phyloP scores from a whole-genome alignment of 1,284 basidiomycete genomes.

The Agaricales sp. region DNA sequence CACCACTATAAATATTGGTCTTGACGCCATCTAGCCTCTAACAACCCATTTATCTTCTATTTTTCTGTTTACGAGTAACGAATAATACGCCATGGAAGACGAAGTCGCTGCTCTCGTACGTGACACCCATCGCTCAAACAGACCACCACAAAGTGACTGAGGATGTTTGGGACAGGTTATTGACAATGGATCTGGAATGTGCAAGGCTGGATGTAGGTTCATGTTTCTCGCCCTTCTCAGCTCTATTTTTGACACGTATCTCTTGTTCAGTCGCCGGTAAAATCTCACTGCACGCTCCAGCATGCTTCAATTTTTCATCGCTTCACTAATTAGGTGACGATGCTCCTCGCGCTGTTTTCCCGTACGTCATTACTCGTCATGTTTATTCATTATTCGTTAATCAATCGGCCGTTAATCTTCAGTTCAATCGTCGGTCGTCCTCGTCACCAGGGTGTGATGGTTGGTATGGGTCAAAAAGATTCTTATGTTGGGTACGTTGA shows the following conservation, averaged over 20 bases:
- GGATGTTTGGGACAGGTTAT: conserved; percentile 9
- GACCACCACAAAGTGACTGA: background rate
- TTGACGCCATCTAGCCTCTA: background rate
- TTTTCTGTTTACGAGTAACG: background rate
- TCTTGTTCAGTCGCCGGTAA: background rate
- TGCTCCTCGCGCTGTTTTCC: conserved; percentile 1
- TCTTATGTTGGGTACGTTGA: conserved; percentile 57
- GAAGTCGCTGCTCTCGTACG: conserved; percentile 13
- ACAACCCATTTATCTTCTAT: background rate
- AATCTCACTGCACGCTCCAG: background rate
- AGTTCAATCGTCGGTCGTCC: conserved; percentile 89
- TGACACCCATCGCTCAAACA: background rate
- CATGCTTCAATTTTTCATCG: background rate
- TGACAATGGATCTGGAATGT: conserved; percentile 16
- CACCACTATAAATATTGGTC: background rate
- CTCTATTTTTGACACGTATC: background rate
- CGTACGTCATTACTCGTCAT: background rate
- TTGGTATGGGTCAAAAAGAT: conserved; percentile 82
- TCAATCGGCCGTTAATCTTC: conserved; percentile 26
- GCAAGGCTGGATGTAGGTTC: conserved; percentile 15
- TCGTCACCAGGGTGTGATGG: conserved; percentile 91
- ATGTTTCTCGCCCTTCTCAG: background rate
- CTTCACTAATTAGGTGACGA: background rate
- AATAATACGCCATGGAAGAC: conserved; percentile 8
- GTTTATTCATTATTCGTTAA: background rate